Conservation (phyloP, 2,329 filamentous ascomycete genomes). For the Penicillium sp. region DNA sequence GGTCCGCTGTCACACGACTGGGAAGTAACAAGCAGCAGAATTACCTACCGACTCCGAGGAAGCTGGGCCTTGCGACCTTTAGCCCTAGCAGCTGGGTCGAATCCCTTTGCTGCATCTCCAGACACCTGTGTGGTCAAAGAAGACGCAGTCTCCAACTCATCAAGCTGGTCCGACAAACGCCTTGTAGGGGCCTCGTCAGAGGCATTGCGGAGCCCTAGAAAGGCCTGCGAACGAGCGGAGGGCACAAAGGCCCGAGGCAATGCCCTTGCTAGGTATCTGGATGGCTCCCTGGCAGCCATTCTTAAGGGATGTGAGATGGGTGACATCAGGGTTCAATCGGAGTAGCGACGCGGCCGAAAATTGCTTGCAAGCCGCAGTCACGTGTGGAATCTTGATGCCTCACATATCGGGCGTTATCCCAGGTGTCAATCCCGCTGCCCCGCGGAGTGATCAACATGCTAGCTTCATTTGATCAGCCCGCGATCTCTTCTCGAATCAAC, state of each 20-base stretch:
- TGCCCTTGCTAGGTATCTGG: constrained; percentile 40
- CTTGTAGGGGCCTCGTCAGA: constrained; percentile 42
- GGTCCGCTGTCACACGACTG: background rate
- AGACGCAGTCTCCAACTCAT: constrained; percentile 49
- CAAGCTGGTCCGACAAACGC: constrained; percentile 31
- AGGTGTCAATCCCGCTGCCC: constrained; percentile 11
- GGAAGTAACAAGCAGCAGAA: background rate
- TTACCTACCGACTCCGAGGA: constrained; percentile 54
- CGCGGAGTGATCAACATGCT: constrained; percentile 20
- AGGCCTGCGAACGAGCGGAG: constrained; percentile 30
- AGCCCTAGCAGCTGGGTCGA: constrained; percentile 50
- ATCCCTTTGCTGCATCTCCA: constrained; percentile 46
- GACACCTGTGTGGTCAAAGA: constrained; percentile 44
- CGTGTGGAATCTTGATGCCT: constrained; percentile 15
- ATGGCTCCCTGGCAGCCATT: constrained; percentile 44
- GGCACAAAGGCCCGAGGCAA: constrained; percentile 36
- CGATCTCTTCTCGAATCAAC: constrained; percentile 12
- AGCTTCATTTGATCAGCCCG: constrained; percentile 15
- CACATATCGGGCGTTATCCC: constrained; percentile 6
- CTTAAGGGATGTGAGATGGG: constrained; percentile 16
- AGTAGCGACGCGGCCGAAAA: constrained; percentile 26
- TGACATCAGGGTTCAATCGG: background rate
- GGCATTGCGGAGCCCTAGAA: constrained; percentile 46
- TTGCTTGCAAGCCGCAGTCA: constrained; percentile 29
- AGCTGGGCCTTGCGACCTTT: constrained; percentile 44